phyloP scores from a whole-genome alignment of 2,329 filamentous ascomycete genomes.

The Epichloe sibirici region DNA sequence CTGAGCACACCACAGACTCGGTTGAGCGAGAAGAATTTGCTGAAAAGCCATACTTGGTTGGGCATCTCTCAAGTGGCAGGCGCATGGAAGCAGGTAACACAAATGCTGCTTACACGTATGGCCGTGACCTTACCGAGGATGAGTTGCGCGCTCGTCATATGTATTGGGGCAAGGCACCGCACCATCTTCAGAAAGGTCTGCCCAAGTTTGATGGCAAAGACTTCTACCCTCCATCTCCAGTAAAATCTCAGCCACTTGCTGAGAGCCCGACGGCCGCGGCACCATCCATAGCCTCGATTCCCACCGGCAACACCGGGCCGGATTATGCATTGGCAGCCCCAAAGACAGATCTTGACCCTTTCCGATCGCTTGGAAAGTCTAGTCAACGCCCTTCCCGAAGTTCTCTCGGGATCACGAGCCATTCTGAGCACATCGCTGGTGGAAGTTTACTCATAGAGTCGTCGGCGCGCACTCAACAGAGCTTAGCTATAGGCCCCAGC shows the following conservation, averaged over 20 bases:
- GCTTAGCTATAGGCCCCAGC: conserved; percentile 12
- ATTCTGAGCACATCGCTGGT: conserved; percentile 20
- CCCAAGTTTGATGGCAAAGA: conserved; percentile 55
- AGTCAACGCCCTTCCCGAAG: conserved; percentile 11
- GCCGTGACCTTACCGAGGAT: conserved; percentile 43
- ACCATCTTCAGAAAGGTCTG: conserved; percentile 36
- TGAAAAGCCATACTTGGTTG: conserved; percentile 40
- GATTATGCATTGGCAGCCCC: neutral
- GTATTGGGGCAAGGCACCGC: conserved; percentile 47
- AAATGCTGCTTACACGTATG: conserved; percentile 43
- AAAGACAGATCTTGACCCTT: conserved; percentile 11
- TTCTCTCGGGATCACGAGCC: conserved; percentile 17
- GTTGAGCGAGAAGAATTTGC: conserved; percentile 6
- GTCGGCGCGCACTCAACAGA: conserved; percentile 11
- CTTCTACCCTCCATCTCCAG: conserved; percentile 47
- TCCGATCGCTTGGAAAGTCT: conserved; percentile 10
- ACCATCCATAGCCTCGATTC: neutral
- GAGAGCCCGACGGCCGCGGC: neutral
- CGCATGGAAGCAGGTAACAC: conserved; percentile 28
- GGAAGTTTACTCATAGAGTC: conserved; percentile 12
- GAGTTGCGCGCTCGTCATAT: conserved; percentile 46
- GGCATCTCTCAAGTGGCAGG: conserved; percentile 33
- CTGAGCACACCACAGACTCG: conserved; percentile 5
- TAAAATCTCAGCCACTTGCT: conserved; percentile 2
- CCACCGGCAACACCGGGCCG: neutral